These are phyloP conservation scores for Pelomyxa schiedti DNA, from an alignment of 78 protist genomes.

Conservation along the genomic window DNA sequence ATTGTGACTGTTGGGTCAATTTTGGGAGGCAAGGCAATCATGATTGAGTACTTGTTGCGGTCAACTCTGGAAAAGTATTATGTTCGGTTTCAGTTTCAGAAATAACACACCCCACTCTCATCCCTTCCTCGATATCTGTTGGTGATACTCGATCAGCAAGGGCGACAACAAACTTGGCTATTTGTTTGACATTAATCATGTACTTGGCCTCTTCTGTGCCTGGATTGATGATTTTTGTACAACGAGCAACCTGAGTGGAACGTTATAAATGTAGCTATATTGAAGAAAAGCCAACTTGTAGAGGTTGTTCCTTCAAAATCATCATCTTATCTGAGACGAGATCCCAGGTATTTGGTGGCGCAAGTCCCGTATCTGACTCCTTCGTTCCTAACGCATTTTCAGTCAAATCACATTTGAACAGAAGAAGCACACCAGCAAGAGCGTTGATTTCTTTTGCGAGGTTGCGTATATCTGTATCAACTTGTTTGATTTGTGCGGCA, in stretches of 20 bases:
- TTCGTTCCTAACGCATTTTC: conserved; percentile 67
- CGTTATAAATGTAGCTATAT: background rate
- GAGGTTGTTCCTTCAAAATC: conserved; percentile 84
- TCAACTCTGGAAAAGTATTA: conserved; percentile 50
- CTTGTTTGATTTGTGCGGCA: conserved; percentile 41
- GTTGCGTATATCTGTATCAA: conserved; percentile 68
- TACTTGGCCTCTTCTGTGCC: conserved; percentile 82
- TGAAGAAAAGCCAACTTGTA: conserved; percentile 54
- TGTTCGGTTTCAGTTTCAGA: background rate
- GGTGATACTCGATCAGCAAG: conserved; percentile 93
- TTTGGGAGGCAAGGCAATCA: conserved; percentile 98
- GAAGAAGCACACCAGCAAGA: conserved; percentile 24
- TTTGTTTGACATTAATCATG: conserved; percentile 87
- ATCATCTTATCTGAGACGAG: conserved; percentile 81
- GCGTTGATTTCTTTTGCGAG: conserved; percentile 43
- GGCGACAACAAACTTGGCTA: conserved; percentile 99
- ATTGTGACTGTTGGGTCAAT: conserved; percentile 98
- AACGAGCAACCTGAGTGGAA: conserved; percentile 81
- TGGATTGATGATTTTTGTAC: conserved; percentile 91
- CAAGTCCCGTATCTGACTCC: conserved; percentile 97
- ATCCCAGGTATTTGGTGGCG: conserved; percentile 96
- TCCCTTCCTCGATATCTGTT: conserved; percentile 98
- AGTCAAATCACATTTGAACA: background rate
- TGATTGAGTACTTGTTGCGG: conserved; percentile 90
- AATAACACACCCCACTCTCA: conserved; percentile 91